phyloP scores from a whole-genome alignment of 495 filamentous ascomycete species.

The Apodospora peruviana region DNA sequence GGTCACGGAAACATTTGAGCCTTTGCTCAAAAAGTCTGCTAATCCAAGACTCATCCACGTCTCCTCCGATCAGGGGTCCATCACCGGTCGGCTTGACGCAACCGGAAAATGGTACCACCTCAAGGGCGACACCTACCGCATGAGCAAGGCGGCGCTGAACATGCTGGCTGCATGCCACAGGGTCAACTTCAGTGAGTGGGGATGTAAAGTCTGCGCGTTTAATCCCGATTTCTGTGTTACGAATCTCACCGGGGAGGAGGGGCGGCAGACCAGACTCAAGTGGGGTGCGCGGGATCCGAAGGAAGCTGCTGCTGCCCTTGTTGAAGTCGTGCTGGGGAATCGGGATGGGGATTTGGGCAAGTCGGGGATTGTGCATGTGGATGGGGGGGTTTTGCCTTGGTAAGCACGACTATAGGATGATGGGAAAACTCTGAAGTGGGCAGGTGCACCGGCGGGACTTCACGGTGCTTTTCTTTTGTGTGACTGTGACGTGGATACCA shows the following conservation, averaged over 20 bases:
- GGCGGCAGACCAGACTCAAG: constrained; percentile 20
- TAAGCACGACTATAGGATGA: no score
- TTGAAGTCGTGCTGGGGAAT: constrained; percentile 35
- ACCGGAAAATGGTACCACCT: constrained; percentile 15
- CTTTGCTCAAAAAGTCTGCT: constrained; percentile 36
- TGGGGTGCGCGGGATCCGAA: constrained; percentile 30
- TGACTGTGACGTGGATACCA: no score
- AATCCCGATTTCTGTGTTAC: constrained; percentile 50
- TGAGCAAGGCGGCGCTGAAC: constrained; percentile 55
- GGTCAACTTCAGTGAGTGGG: constrained; percentile 42
- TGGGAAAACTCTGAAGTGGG: no score
- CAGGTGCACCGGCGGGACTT: no score
- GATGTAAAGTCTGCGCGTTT: constrained; percentile 49
- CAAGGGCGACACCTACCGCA: constrained; percentile 40
- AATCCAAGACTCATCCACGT: constrained; percentile 45
- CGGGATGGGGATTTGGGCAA: constrained; percentile 32
- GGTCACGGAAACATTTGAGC: constrained; percentile 38
- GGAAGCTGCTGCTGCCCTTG: constrained; percentile 31
- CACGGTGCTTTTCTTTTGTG: no score
- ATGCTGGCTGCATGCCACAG: constrained; percentile 56
- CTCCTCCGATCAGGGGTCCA: constrained; percentile 27
- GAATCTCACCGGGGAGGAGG: constrained; percentile 33
- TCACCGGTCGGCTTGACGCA: constrained; percentile 15
- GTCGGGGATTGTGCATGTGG: constrained; percentile 31
- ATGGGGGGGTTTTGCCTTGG: constrained; percentile 34